These are phyloP conservation scores for Petasospora rhodanensis DNA, from an alignment of 1,139 yeast genomes.

Conservation along the genomic window DNA sequence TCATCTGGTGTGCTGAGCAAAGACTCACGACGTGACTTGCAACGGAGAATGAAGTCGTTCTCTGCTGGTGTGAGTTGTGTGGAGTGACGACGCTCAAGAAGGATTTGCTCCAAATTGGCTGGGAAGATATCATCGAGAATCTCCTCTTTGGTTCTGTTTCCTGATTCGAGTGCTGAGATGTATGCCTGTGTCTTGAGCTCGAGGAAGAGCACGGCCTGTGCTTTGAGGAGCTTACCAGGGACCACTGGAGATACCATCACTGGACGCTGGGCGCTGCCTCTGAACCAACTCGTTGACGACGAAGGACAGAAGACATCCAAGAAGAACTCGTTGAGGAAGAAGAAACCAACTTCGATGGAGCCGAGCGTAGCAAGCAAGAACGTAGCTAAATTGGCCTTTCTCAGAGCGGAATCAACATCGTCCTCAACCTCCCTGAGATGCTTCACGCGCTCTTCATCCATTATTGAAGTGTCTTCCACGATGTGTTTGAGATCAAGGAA, in stretches of 20 bases:
- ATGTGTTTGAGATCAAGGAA: conserved; percentile 56
- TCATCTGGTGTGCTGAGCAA: conserved; percentile 47
- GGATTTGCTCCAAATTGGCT: conserved; percentile 50
- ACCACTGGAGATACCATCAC: too few relatives aligned
- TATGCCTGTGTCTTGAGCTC: conserved; percentile 94
- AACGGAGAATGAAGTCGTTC: conserved; percentile 62
- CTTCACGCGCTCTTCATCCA: conserved; percentile 8
- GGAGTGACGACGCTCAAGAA: conserved; percentile 47
- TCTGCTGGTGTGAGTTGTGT: conserved; percentile 60
- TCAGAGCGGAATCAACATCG: conserved; percentile 51
- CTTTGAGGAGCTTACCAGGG: conserved; percentile 58
- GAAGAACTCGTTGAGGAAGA: conserved; percentile 77
- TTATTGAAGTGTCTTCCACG: conserved; percentile 8
- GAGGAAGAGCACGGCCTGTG: conserved; percentile 72
- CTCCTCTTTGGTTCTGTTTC: conserved; percentile 54
- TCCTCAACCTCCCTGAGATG: conserved; percentile 21
- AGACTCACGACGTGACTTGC: conserved; percentile 62
- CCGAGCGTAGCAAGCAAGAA: conserved; percentile 83
- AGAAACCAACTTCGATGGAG: conserved; percentile 80
- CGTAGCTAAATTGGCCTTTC: conserved; percentile 84
- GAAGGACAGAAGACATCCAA: conserved; percentile 79
- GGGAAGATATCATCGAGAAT: conserved; percentile 78
- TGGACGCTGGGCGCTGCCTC: conserved; percentile 6
- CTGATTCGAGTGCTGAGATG: conserved; percentile 79
- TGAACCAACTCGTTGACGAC: conserved; percentile 22